phyloP scores from a whole-genome alignment of 2,329 filamentous ascomycete species.

The Elsinoe arachidis region DNA sequence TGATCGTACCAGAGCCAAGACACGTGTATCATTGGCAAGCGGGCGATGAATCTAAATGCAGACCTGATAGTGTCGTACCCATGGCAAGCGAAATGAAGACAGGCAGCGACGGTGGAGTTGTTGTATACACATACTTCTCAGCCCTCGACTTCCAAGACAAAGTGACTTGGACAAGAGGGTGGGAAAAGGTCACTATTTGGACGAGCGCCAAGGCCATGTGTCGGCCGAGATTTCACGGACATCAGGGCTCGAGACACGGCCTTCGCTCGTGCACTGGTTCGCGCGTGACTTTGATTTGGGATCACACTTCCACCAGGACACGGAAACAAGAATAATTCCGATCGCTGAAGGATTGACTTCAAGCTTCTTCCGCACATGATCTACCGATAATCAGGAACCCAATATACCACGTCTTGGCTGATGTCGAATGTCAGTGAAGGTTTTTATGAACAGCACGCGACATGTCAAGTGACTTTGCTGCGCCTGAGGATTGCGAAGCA shows the following conservation, averaged over 20 bases:
- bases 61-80: not conserved
- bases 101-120: not conserved
- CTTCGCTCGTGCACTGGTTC: not conserved
- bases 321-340: slow-evolving; percentile 2
- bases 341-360: not conserved
- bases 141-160: not conserved
- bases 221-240: slow-evolving; percentile 1
- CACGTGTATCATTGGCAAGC: not conserved
- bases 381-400: not conserved
- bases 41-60: not conserved
- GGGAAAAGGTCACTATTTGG: slow-evolving; percentile 3
- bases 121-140: slow-evolving; percentile 1
- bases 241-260: not conserved
- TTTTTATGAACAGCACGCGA: not conserved
- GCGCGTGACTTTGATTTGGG: not conserved
- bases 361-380: not conserved
- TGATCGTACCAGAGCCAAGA: not conserved
- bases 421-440: not conserved
- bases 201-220: not conserved
- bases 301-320: not conserved
- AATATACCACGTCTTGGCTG: not conserved
- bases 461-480: slow-evolving; percentile 1
- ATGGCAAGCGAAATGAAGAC: not conserved
- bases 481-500: not conserved
- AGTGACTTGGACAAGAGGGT: not conserved